Conservation (phyloP, 2,329 filamentous ascomycete genomes). For the Trichoderma koningiopsis region DNA sequence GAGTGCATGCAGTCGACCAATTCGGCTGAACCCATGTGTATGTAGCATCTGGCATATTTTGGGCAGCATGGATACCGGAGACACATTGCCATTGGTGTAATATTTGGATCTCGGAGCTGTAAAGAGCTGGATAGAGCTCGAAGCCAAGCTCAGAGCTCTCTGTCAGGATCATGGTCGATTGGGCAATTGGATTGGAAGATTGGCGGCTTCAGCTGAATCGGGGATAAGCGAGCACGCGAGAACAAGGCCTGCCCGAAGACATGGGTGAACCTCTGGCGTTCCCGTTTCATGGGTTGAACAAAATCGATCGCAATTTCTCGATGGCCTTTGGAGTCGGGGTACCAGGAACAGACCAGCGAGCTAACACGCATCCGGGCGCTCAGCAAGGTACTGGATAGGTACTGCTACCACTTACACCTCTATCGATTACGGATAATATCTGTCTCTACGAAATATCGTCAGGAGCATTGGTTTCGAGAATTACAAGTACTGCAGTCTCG, state of each 20-base stretch:
- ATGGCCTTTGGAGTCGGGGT: conserved; percentile 1
- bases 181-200: conserved; percentile 18
- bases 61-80: neutral
- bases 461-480: neutral
- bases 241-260: conserved; percentile 11
- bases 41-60: neutral
- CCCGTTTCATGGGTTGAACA: conserved; percentile 3
- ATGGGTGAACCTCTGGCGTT: conserved; percentile 14
- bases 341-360: conserved; percentile 1
- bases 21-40: conserved; percentile 2
- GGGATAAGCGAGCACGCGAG: conserved; percentile 19
- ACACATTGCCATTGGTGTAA: conserved; percentile 7
- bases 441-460: neutral
- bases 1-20: neutral
- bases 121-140: neutral
- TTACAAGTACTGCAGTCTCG: neutral
- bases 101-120: neutral
- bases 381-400: conserved; percentile 15
- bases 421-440: no score
- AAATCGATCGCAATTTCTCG: conserved; percentile 17
- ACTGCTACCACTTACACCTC: neutral
- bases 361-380: neutral
- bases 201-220: neutral
- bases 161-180: conserved; percentile 2
- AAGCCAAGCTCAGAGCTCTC: conserved; percentile 14